phyloP scores from a whole-genome alignment of 345 rosid genomes.

The Eucalyptus paniculata region DNA sequence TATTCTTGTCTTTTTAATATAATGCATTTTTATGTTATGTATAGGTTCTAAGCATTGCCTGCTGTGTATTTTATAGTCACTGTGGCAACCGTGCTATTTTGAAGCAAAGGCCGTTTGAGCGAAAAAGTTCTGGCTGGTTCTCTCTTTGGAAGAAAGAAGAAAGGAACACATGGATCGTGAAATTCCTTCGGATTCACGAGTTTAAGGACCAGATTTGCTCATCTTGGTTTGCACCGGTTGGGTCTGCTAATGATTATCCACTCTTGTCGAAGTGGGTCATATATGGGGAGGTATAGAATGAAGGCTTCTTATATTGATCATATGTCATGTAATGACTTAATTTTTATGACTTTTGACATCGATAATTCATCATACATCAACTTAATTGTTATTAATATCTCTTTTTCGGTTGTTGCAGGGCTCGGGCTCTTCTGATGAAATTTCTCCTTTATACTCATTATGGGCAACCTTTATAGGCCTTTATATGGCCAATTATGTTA shows the following conservation, averaged over 20 bases:
- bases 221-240: constrained; percentile 99
- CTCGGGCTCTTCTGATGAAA: constrained; percentile 77
- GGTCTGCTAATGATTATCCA: constrained; percentile 98
- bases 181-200: constrained; percentile 68
- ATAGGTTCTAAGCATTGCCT: constrained; percentile 94
- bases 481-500: constrained; percentile 96
- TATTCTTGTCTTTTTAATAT: background rate
- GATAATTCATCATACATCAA: background rate
- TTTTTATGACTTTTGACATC: background rate
- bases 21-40: background rate
- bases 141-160: constrained; percentile 56
- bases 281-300: constrained; percentile 72
- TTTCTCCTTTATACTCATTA: constrained; percentile 94
- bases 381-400: background rate
- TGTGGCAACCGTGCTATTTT: constrained; percentile 91
- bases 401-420: constrained; percentile 30
- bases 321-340: background rate
- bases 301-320: background rate
- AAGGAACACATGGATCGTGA: constrained; percentile 60
- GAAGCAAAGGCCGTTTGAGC: constrained; percentile 39
- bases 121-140: constrained; percentile 56
- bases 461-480: constrained; percentile 99
- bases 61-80: constrained; percentile 97
- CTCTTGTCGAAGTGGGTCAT: constrained; percentile 96
- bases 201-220: constrained; percentile 92